phyloP scores from a whole-genome alignment of 225 moss, liverwort and hornwort genomes.

The Pseudisothecium myosuroides region DNA sequence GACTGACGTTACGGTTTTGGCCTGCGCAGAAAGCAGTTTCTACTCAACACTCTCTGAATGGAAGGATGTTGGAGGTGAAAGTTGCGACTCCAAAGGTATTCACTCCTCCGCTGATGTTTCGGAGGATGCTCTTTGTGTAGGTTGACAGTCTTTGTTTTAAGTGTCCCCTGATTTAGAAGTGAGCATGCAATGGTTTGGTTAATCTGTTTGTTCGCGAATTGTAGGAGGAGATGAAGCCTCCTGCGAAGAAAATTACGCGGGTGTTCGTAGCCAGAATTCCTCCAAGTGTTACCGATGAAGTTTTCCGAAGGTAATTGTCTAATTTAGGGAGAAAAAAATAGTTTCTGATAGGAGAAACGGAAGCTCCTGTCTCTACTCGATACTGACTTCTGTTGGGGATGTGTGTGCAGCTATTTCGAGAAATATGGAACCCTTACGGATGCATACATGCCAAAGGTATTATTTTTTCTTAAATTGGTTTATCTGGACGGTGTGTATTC shows the following conservation, averaged over 20 bases:
- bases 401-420: conserved; percentile 66
- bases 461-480: background rate
- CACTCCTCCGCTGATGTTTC: background rate
- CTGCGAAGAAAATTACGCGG: conserved; percentile 90
- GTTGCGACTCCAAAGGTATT: conserved; percentile 88
- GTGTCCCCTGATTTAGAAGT: background rate
- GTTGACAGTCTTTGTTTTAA: background rate
- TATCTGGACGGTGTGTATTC: background rate
- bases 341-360: background rate
- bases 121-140: background rate
- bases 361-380: background rate
- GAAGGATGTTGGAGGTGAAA: conserved; percentile 97
- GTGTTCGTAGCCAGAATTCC: conserved; percentile 97
- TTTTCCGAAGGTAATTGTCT: conserved; percentile 52
- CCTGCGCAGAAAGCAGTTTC: conserved; percentile 75
- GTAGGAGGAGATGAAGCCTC: conserved; percentile 98
- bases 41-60: conserved; percentile 80
- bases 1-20: background rate
- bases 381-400: background rate
- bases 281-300: conserved; percentile 86
- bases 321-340: background rate
- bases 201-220: background rate
- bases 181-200: background rate
- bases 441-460: conserved; percentile 97
- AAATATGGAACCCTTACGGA: conserved; percentile 86